These are phyloP conservation scores for Aspergillus tanneri DNA, from an alignment of 2,329 filamentous ascomycete species.

Conservation along the genomic window DNA sequence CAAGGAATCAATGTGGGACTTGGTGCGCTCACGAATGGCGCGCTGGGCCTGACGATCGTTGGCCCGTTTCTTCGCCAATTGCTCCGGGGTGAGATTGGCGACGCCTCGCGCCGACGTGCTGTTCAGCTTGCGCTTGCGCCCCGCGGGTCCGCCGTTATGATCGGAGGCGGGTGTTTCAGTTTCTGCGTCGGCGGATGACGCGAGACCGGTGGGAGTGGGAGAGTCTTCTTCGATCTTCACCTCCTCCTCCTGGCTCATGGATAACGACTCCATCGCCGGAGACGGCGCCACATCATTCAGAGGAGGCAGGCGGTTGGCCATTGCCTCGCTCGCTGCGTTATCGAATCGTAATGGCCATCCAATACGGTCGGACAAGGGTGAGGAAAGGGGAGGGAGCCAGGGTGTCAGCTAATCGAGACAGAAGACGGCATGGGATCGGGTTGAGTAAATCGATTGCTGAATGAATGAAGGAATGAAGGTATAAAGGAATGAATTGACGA, in stretches of 20 bases:
- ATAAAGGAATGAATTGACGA: neutral
- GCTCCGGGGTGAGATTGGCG: slow-evolving; percentile 81
- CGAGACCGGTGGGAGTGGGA: slow-evolving; percentile 23
- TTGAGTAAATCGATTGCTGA: too few species aligned
- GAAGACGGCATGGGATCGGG: neutral
- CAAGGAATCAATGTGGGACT: slow-evolving; percentile 72
- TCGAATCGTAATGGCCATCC: slow-evolving; percentile 28
- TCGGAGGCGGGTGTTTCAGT: slow-evolving; percentile 22
- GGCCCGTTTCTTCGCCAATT: slow-evolving; percentile 83
- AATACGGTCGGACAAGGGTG: slow-evolving; percentile 14
- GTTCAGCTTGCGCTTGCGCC: slow-evolving; percentile 45
- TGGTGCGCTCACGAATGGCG: slow-evolving; percentile 79
- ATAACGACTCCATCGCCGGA: slow-evolving; percentile 20
- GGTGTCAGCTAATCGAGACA: slow-evolving; percentile 7
- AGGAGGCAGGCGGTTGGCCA: slow-evolving; percentile 33
- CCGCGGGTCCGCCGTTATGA: slow-evolving; percentile 23
- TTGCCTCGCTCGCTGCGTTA: slow-evolving; percentile 32
- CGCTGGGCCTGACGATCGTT: slow-evolving; percentile 88
- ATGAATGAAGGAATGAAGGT: too few species aligned
- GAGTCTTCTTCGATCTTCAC: slow-evolving; percentile 30
- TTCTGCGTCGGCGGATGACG: slow-evolving; percentile 24
- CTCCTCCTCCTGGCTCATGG: slow-evolving; percentile 9
- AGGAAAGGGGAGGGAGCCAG: neutral
- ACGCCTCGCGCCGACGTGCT: slow-evolving; percentile 65
- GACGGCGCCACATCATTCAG: slow-evolving; percentile 29